These are phyloP conservation scores for Cyanidiococcus yangmingshanensis DNA, from an alignment of 23 red algal genomes.

Conservation along the genomic window DNA sequence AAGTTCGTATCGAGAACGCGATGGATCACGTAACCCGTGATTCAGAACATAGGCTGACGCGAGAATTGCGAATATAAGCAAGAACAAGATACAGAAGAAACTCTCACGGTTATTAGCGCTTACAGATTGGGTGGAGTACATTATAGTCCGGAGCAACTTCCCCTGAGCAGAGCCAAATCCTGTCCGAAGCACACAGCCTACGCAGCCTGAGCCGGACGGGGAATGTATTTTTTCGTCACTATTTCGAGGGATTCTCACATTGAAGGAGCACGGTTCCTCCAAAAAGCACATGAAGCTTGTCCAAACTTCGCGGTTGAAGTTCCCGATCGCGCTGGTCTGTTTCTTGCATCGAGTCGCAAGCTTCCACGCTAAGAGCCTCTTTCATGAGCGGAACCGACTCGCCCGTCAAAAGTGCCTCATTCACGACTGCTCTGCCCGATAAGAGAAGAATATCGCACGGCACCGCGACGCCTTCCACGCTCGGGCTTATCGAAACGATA, in stretches of 20 bases:
- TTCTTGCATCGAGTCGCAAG: constrained; percentile 15
- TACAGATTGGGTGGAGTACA: constrained; percentile 78
- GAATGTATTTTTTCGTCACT: constrained; percentile 24
- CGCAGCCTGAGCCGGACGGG: constrained; percentile 50
- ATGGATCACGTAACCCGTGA: constrained; percentile 45
- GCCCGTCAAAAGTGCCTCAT: constrained; percentile 91
- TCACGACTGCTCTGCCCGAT: constrained; percentile 65
- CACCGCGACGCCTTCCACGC: constrained; percentile 42
- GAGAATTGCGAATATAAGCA: constrained; percentile 80
- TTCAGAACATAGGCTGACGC: constrained; percentile 88
- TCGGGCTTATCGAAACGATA: constrained; percentile 53
- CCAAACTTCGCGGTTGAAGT: constrained; percentile 26
- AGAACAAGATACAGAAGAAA: constrained; percentile 64
- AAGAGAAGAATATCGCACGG: constrained; percentile 85
- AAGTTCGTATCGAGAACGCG: constrained; percentile 62
- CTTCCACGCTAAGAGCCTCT: constrained; percentile 40
- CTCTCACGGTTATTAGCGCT: constrained; percentile 75
- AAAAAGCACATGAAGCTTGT: constrained; percentile 84
- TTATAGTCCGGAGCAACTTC: constrained; percentile 91
- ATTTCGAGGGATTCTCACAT: constrained; percentile 26
- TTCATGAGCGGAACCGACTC: constrained; percentile 98
- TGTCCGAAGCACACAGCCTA: constrained; percentile 84
- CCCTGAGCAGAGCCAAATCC: constrained; percentile 93
- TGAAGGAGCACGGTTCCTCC: constrained; percentile 72
- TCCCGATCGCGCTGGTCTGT: background rate